Conservation (phyloP, 768 basidiomycete species). For the Lentinula aciculospora region DNA sequence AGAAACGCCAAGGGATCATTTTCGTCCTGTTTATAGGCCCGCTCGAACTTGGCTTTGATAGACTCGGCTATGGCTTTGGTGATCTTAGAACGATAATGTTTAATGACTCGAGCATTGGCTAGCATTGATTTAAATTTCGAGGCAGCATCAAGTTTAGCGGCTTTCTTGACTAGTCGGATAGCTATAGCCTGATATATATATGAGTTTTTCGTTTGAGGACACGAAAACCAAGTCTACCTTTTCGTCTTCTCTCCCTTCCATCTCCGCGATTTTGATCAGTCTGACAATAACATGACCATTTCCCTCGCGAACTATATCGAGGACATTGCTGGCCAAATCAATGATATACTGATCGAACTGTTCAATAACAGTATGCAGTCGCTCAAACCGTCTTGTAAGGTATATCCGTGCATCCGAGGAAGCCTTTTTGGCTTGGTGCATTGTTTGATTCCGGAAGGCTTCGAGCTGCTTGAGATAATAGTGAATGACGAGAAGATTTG, state of each 20-base stretch:
- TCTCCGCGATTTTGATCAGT: constrained; percentile 87
- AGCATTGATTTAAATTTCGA: constrained; percentile 92
- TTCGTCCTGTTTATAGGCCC: constrained; percentile 56
- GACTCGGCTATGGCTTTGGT: constrained; percentile 75
- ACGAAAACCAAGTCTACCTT: constrained; percentile 49
- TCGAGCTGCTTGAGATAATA: constrained; percentile 91
- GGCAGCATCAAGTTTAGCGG: constrained; percentile 87
- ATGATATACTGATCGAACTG: constrained; percentile 85
- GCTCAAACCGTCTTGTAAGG: constrained; percentile 76
- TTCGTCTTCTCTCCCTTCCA: constrained; percentile 91
- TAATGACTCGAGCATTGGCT: constrained; percentile 88
- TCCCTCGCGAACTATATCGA: constrained; percentile 74
- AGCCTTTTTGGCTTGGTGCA: constrained; percentile 89
- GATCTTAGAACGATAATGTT: constrained; percentile 92
- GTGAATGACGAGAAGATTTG: constrained; percentile 86
- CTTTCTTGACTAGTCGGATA: constrained; percentile 90
- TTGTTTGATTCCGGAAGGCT: constrained; percentile 88
- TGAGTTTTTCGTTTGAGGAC: not conserved
- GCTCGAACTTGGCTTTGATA: constrained; percentile 65
- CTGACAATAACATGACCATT: constrained; percentile 85
- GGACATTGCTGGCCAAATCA: constrained; percentile 69
- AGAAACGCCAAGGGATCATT: constrained; percentile 70
- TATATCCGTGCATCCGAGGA: constrained; percentile 62
- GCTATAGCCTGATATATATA: constrained; percentile 67
- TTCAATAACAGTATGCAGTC: constrained; percentile 71